Evolutionary conservation across 129 eudicot species (phyloP).

Genomic region (Flaveria bidentis): DNA sequence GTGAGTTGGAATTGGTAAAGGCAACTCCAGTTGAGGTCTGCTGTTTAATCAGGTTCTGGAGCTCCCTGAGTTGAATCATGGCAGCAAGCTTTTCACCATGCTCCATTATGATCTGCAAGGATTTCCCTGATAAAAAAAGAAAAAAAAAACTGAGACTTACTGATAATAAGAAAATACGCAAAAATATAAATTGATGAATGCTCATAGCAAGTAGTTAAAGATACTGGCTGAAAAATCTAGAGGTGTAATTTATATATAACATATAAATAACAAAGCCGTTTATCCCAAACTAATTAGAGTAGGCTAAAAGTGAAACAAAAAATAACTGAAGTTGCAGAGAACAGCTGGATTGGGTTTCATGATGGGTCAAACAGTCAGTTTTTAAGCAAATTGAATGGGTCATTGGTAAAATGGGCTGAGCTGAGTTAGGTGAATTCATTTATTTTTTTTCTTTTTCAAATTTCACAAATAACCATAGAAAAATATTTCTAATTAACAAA

Average conservation of each 20-base stretch:
- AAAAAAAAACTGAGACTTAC: neutral
- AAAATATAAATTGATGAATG: slow-evolving; percentile 1
- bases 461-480: neutral
- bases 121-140: slow-evolving; percentile 52
- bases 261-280: neutral
- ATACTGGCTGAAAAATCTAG: neutral
- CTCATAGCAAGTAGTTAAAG: neutral
- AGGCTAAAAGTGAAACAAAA: slow-evolving; percentile 9
- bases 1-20: slow-evolving; percentile 48
- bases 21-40: slow-evolving; percentile 43
- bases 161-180: slow-evolving; percentile 13
- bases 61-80: slow-evolving; percentile 83
- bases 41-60: slow-evolving; percentile 69
- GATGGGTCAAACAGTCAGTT: neutral
- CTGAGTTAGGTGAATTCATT: neutral
- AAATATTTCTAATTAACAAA: neutral
- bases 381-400: neutral
- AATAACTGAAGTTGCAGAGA: neutral
- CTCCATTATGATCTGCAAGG: slow-evolving; percentile 88
- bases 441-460: neutral
- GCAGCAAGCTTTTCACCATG: slow-evolving; percentile 93
- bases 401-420: neutral
- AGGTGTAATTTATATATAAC: neutral
- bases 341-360: neutral
- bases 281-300: neutral